These are phyloP conservation scores for Fusarium odoratissimum DNA, from an alignment of 2,329 filamentous ascomycete species.

Conservation along the genomic window DNA sequence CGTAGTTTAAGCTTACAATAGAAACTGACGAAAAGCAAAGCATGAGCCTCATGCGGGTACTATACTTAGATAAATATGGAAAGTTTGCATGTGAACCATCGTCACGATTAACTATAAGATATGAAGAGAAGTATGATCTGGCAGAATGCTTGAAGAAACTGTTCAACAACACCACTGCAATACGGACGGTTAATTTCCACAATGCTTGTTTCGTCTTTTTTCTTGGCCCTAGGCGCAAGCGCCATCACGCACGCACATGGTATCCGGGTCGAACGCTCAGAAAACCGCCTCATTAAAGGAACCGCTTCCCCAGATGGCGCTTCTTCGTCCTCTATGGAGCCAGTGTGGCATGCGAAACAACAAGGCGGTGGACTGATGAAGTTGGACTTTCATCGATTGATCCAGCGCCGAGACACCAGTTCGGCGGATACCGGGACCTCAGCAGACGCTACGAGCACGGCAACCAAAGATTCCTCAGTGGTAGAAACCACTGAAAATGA, in stretches of 20 bases:
- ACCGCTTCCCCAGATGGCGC: neutral
- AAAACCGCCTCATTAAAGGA: neutral
- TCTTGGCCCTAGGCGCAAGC: neutral
- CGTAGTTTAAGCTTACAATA: neutral
- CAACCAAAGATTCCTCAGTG: neutral
- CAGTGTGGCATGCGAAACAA: accelerated
- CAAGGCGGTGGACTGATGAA: accelerated
- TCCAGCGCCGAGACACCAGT: neutral
- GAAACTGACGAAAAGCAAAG: neutral
- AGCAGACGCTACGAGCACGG: neutral
- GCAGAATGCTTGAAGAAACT: too few relatives aligned
- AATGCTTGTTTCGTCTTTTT: neutral
- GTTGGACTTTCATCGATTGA: neutral
- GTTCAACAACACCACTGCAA: accelerated
- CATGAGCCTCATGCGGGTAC: neutral
- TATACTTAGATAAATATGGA: too few relatives aligned
- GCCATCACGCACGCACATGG: neutral
- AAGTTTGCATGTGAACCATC: neutral
- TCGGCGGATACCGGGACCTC: neutral
- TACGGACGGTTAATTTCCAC: accelerated
- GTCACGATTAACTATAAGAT: neutral
- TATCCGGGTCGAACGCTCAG: neutral
- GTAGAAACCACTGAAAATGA: neutral
- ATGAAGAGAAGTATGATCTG: neutral
- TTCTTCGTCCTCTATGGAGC: neutral